Evolutionary conservation across 345 rosid genomes (phyloP).

Genomic region (Chamaenerion angustifolium): DNA sequence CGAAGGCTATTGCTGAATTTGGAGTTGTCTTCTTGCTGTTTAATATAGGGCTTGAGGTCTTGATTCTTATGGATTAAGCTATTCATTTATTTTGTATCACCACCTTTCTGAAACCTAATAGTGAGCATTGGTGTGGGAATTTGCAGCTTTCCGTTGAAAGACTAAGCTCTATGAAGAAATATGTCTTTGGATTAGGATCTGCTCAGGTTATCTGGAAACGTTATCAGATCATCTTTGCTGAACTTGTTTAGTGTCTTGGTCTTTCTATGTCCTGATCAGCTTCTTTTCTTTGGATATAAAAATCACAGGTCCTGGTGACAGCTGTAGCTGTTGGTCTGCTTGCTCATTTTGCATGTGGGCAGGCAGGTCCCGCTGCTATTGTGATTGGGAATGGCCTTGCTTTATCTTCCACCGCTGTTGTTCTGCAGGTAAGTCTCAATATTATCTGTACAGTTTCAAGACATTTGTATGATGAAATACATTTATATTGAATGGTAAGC

Average conservation of each 20-base stretch:
- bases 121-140: conserved; percentile 16
- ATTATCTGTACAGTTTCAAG: not conserved
- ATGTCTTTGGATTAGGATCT: conserved; percentile 94
- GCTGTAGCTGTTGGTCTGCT: conserved; percentile 76
- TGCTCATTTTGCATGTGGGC: conserved; percentile 67
- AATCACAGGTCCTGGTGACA: conserved; percentile 74
- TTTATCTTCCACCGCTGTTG: conserved; percentile 95
- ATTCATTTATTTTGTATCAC: no score
- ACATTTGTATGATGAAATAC: no score
- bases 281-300: conserved; percentile 11
- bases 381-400: conserved; percentile 98
- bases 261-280: conserved; percentile 7
- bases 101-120: no score
- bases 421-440: conserved; percentile 50
- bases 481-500: not conserved
- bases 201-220: conserved; percentile 54
- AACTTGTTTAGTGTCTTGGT: conserved; percentile 4
- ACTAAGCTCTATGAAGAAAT: conserved; percentile 98
- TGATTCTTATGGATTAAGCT: conserved; percentile 4
- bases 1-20: conserved; percentile 97
- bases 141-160: conserved; percentile 95
- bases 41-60: conserved; percentile 98
- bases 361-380: conserved; percentile 85
- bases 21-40: conserved; percentile 97
- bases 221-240: not conserved